A percentile compares a stretch with the other conserved stretches of the same genome.
These are phyloP conservation scores for Pythium rhizo-oryzae DNA, from an alignment of 352 stramenopile genomes.

Conservation along the genomic window DNA sequence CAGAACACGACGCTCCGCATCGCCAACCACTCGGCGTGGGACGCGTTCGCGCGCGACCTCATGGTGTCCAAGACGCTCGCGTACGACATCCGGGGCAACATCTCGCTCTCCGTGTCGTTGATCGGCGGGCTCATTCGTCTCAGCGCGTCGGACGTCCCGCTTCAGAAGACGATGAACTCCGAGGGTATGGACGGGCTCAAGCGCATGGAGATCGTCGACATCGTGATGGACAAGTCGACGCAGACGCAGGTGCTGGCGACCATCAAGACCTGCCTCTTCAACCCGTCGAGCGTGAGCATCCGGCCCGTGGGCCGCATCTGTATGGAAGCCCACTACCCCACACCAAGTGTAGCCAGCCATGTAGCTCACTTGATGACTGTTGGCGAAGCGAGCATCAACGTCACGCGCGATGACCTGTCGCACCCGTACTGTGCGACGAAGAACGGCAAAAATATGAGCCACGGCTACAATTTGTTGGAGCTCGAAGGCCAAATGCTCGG, in stretches of 20 bases:
- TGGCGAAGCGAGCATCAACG: conserved; percentile 40
- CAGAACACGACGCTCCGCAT: conserved; percentile 58
- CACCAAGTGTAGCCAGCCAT: conserved; percentile 36
- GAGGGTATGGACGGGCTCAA: conserved; percentile 65
- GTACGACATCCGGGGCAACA: conserved; percentile 51
- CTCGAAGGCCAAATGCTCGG: conserved; percentile 69
- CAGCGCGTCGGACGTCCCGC: conserved; percentile 40
- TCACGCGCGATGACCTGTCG: conserved; percentile 48
- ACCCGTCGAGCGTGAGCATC: conserved; percentile 74
- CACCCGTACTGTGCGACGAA: conserved; percentile 55
- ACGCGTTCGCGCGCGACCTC: conserved; percentile 69
- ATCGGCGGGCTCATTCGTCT: conserved; percentile 56
- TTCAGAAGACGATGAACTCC: conserved; percentile 63
- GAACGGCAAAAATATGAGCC: conserved; percentile 33
- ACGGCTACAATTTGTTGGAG: conserved; percentile 74
- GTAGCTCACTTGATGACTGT: conserved; percentile 58
- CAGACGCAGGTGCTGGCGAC: conserved; percentile 53
- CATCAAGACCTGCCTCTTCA: conserved; percentile 81
- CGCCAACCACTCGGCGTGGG: conserved; percentile 55
- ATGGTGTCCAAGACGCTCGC: conserved; percentile 45
- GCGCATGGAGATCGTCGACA: conserved; percentile 60
- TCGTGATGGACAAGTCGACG: conserved; percentile 71
- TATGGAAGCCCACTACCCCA: conserved; percentile 62
- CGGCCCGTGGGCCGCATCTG: conserved; percentile 67
- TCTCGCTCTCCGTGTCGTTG: conserved; percentile 59